These are phyloP conservation scores for Gelatoporia subvermispora DNA, from an alignment of 768 basidiomycete species.

Conservation along the genomic window DNA sequence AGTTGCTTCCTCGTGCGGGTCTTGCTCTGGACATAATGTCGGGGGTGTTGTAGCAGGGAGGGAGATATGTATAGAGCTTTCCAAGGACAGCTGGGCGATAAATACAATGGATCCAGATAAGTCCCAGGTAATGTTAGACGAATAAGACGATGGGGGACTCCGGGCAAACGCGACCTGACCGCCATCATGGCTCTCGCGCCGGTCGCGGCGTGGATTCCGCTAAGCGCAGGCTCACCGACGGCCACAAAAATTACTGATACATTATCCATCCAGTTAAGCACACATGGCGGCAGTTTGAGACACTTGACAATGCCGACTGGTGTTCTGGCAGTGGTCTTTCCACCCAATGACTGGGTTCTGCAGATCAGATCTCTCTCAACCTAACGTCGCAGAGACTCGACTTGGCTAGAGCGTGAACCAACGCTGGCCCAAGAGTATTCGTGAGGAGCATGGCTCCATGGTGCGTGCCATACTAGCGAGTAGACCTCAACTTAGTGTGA, in stretches of 20 bases:
- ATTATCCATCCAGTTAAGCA: slow-evolving; percentile 81
- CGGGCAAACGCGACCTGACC: no score
- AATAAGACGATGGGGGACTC: no score
- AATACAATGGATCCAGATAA: no score
- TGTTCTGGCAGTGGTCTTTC: slow-evolving; percentile 6
- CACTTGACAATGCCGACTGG: slow-evolving; percentile 78
- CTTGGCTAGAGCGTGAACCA: slow-evolving; percentile 70
- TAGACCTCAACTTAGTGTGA: no score
- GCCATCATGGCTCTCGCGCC: no score
- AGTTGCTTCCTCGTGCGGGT: no score
- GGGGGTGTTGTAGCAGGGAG: no score
- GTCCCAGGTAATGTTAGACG: no score
- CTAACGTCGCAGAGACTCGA: slow-evolving; percentile 54
- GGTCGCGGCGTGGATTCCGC: slow-evolving; percentile 10
- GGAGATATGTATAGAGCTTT: no score
- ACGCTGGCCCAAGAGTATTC: slow-evolving; percentile 55
- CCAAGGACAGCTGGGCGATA: no score
- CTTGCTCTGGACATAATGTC: no score
- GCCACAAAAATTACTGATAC: slow-evolving; percentile 54
- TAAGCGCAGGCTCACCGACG: slow-evolving; percentile 55
- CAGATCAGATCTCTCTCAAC: neutral
- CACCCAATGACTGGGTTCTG: neutral
- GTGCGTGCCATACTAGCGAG: slow-evolving; percentile 32
- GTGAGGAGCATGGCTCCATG: slow-evolving; percentile 58
- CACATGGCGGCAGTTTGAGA: slow-evolving; percentile 70